Base-by-base conservation (phyloP, 1,284 basidiomycete species). In the Porodaedalea pini region DNA sequence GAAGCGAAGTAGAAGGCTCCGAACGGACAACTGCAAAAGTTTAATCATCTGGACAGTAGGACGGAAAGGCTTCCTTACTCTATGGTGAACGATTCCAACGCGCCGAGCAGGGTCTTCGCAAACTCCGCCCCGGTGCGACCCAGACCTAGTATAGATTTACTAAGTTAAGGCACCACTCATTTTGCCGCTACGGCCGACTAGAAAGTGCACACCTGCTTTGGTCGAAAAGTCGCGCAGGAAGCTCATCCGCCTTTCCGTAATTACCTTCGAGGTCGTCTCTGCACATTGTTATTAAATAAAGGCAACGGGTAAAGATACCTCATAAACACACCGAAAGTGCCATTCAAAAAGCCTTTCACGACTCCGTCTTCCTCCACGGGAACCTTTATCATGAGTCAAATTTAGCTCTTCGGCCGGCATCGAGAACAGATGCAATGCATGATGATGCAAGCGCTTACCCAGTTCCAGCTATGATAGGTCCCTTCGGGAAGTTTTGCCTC, bases 391-490 rank as follows among this genome's bases (percentile, higher is more conserved):
- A 17, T 17, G 23, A 2, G 15, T 23, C 17, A 13, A 31, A 21
- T 23, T 40, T 27, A 52, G 45, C 27, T 36, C 25, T 34, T 29
- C 4, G 8, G 32, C 19, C 3, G 17, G n/a, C n/a, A n/a, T n/a
- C n/a, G n/a, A n/a, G n/a, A n/a, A n/a, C n/a, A n/a, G n/a, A n/a
- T n/a, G n/a, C n/a, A 19, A 27, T 51, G 21, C 7, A 21, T 21
- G 17, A 25, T 23, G 27, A 31, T 32, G 7, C 23, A 29, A 13
- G n/a, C 19, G 43, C 59, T 51, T 57, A 63, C 62, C 60, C 60
- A 63, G 43, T 43, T 59, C 62, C 62, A 63, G 8, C 51, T 57
- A n/a, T 63, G 62, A 47, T 63, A 63, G 4, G 55, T 51, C 47
- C 62, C 62, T 39, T 63, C 62, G 4, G 60, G 62, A 48, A 62